Evolutionary conservation across 441 rosid genomes (phyloP), one percentile per base, ranked within the genome.

Genomic region (Capsella rubella): DNA sequence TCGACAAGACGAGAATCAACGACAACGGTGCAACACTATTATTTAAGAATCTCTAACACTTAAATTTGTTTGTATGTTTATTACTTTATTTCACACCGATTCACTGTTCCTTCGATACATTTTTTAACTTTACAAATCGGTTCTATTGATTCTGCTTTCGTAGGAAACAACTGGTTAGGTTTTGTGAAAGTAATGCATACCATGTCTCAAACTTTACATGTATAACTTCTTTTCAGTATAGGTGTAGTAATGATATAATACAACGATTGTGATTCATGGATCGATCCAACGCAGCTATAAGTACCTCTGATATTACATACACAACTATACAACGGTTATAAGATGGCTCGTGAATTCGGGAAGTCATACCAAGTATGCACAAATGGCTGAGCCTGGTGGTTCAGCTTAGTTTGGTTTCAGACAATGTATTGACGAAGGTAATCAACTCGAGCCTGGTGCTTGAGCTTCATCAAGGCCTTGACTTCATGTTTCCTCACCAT

Each of bases 401-500:
- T 63, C 0, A 8, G 62, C 35, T 47, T 25, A 63, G 8, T 51
- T 57, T 32, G 61, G 40, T 56, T 73, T 93, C 81, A 91, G 74
- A 83, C 83, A 5, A 89, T 71, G 47, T 87, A 87, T 14, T 79
- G 89, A 55, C 92, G 90, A 12, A 94, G 91, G 75, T 94, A 89
- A 80, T 91, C 92, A 58, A 87, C 87, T 50, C 98, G 75, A 6
- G 97, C 85, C 12, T 93, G 97, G 77, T 91, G 97, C 81, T 90
- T 94, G 71, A 94, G 98, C 84, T 94, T 94, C 98, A 94, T 85
- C 65, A 94, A 82, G 2, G 91, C 98, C 85, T 91, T 94, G 29
- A 90, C 90, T 80, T 94, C 97, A 73, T 94, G 89, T 79, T 94
- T 94, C 74, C 98, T 80, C 25, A 94, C 97, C 98, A 91, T 94